These are phyloP conservation scores for Phaeosphaeria sp. DNA, from an alignment of 2,329 filamentous ascomycete species.

Conservation along the genomic window DNA sequence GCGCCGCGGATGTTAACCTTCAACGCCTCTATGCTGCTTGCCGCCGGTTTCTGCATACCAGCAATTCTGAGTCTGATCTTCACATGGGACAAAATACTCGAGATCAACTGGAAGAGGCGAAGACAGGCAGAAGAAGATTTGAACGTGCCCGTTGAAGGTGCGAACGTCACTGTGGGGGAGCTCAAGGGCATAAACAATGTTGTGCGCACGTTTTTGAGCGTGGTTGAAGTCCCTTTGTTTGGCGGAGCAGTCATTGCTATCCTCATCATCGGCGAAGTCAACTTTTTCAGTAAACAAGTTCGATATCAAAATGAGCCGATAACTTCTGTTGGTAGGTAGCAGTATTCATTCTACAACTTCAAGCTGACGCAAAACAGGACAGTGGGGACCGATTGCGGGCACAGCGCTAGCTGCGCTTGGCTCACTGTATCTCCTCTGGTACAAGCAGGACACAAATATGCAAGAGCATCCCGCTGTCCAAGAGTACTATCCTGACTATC, in stretches of 20 bases:
- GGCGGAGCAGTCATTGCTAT: conserved; percentile 65
- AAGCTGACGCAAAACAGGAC: conserved; percentile 31
- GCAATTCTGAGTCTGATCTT: conserved; percentile 66
- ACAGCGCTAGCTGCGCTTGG: conserved; percentile 65
- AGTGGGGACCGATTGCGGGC: conserved; percentile 68
- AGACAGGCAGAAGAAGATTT: conserved; percentile 44
- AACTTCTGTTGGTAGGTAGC: conserved; percentile 58
- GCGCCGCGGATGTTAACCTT: conserved; percentile 64
- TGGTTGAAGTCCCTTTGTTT: conserved; percentile 66
- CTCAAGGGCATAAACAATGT: conserved; percentile 55
- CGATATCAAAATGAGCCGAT: conserved; percentile 68
- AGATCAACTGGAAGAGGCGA: conserved; percentile 65
- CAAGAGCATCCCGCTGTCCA: conserved; percentile 12
- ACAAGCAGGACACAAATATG: conserved; percentile 45
- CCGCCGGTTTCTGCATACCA: conserved; percentile 70
- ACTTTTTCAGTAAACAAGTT: conserved; percentile 67
- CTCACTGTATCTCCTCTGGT: conserved; percentile 61
- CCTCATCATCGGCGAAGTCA: conserved; percentile 67
- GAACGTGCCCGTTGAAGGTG: conserved; percentile 58
- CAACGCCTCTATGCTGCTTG: conserved; percentile 65
- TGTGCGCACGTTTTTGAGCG: conserved; percentile 46
- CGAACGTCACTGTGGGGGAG: conserved; percentile 60
- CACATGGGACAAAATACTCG: conserved; percentile 69
- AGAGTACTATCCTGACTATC: conserved; percentile 5
- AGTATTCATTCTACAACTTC: not conserved